A percentile compares a stretch with the other conserved stretches of the same genome.
These are phyloP conservation scores for Aphanomyces stellatus DNA, from an alignment of 352 stramenopile genomes.

Conservation along the genomic window DNA sequence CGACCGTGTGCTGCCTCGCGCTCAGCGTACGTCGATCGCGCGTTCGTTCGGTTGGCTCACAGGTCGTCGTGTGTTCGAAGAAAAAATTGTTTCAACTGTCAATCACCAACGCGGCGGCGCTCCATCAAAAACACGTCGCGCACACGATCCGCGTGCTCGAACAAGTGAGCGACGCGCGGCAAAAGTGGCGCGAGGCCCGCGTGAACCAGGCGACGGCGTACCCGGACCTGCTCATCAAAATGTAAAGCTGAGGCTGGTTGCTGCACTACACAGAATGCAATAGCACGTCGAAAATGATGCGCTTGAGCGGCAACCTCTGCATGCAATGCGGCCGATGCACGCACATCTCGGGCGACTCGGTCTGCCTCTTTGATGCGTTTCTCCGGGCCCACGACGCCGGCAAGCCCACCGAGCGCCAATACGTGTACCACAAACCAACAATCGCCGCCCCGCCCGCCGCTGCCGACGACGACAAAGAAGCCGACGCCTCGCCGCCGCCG, in stretches of 20 bases:
- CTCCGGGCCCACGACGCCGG: background rate
- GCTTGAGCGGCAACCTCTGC: constrained; percentile 66
- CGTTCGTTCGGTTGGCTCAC: no score
- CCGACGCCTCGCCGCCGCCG: no score
- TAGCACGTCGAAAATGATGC: constrained; percentile 72
- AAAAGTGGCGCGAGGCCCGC: constrained; percentile 66
- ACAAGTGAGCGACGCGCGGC: constrained; percentile 40
- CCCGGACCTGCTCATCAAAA: constrained; percentile 32
- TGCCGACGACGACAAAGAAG: no score
- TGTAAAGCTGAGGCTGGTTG: background rate
- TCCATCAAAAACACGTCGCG: constrained; percentile 44
- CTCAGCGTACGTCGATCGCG: constrained; percentile 37
- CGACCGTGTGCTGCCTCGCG: constrained; percentile 50
- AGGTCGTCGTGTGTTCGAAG: constrained; percentile 27
- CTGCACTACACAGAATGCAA: background rate
- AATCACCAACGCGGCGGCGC: constrained; percentile 44
- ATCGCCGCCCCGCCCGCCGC: no score
- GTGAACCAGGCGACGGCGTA: constrained; percentile 61
- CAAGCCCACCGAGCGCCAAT: background rate
- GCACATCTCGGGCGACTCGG: constrained; percentile 62
- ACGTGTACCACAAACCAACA: background rate
- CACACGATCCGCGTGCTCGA: constrained; percentile 40
- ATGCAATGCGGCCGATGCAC: constrained; percentile 62
- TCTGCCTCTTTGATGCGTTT: constrained; percentile 46
- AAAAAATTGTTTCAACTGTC: constrained; percentile 67